Evolutionary conservation across 805 yeast genomes (phyloP), one percentile per base, ranked within the genome.

Genomic region (Candida ulmi): DNA sequence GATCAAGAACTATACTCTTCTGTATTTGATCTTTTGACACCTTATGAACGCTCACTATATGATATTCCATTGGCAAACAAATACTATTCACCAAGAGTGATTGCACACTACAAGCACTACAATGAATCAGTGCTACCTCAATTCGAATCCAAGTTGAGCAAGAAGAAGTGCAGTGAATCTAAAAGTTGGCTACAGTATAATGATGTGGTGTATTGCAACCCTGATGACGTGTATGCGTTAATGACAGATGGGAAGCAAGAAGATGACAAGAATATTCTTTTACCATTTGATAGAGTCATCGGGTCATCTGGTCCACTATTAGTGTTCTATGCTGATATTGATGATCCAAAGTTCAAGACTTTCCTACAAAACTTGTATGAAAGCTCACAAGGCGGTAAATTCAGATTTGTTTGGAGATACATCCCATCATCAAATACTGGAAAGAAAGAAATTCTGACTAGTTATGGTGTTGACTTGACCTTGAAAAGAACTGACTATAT

Each of bases 171-270:
- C n/a, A 13, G 41, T 21, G 40, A 52, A 2, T 56, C 66, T 6
- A 51, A 48, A 5, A 66, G 76, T 1, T 80, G 85, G 73, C 56
- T 79, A 8, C 53, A 64, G 41, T 69, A 69, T 46, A 77, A 80
- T 42, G 74, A 74, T 36, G 66, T 68, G 19, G 57, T 70, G 2
- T 82, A 80, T 52, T 80, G 88, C 50, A 74, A 81, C 9, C 65
- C 80, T 3, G 85, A 77, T 40, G 95, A 83, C 41, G 72, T 88
- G 1, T 93, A 76, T 58, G 95, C 96, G 3, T 66, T 93, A 41
- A 81, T 83, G 56, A 74, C 87, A 0, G 65, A 66, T 19, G 59
- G 61, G 15, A 50, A 55, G 0, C 30, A 43, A 13, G 11, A n/a
- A 6, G 35, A 36, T 2, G 46, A 45, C 5, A 52, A 59, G 2